phyloP scores from a whole-genome alignment of 164 flowering plant genomes.

The Macadamia tetraphylla region DNA sequence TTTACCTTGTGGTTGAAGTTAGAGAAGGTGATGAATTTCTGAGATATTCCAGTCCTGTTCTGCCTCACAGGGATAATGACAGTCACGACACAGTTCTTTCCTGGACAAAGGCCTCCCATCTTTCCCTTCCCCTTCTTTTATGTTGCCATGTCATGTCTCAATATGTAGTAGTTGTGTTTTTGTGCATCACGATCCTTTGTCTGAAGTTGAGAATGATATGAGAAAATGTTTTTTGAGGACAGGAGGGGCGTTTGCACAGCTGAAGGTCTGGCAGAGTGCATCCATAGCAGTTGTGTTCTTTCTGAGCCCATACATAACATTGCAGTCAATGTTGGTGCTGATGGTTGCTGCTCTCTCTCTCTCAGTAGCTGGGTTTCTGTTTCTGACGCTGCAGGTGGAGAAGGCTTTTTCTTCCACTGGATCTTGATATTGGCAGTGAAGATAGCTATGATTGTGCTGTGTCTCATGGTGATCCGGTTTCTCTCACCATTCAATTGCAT shows the following conservation, averaged over 20 bases:
- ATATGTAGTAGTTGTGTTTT: too few relatives aligned
- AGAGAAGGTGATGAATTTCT: too few relatives aligned
- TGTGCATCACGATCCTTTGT: background rate
- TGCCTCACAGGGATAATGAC: background rate
- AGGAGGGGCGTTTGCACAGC: constrained; percentile 96
- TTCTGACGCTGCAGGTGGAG: constrained; percentile 52
- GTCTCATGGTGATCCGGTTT: too few relatives aligned
- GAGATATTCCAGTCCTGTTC: too few relatives aligned
- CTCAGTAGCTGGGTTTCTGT: constrained; percentile 42
- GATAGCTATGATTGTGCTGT: too few relatives aligned
- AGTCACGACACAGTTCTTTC: background rate
- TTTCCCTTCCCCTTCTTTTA: too few relatives aligned
- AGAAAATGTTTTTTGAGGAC: constrained; percentile 12
- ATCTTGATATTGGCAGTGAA: constrained; percentile 2
- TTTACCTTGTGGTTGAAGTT: too few relatives aligned
- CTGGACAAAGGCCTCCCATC: background rate
- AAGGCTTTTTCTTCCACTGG: constrained; percentile 37
- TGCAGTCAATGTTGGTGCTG: constrained; percentile 55
- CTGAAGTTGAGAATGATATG: too few relatives aligned
- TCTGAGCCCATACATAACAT: constrained; percentile 51
- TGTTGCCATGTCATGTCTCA: too few relatives aligned
- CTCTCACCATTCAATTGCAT: too few relatives aligned
- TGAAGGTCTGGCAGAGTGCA: constrained; percentile 87
- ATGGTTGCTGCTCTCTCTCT: constrained; percentile 47
- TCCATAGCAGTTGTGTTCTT: constrained; percentile 66